Evolutionary conservation across 345 rosid genomes (phyloP).

Genomic region (Aquilaria malaccensis): DNA sequence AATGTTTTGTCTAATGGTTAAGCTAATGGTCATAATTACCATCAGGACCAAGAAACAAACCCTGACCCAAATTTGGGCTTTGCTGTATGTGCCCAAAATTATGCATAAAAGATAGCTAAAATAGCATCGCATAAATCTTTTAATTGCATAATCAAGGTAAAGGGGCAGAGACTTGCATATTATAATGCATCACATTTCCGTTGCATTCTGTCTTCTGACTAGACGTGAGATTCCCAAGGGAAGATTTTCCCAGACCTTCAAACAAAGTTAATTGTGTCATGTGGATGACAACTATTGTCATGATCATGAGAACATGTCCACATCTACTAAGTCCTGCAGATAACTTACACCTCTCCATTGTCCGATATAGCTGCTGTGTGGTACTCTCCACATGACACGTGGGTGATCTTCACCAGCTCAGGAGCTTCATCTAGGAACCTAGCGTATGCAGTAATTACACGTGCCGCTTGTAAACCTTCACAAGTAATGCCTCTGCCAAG

Average conservation of each 20-base stretch:
- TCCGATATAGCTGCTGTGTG: constrained; percentile 92
- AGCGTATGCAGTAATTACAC: constrained; percentile 65
- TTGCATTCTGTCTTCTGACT: constrained; percentile 51
- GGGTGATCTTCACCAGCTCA: constrained; percentile 79
- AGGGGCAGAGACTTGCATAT: constrained; percentile 68
- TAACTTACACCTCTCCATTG: constrained; percentile 96
- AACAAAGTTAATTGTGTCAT: constrained; percentile 40
- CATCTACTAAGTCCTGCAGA: constrained; percentile 32
- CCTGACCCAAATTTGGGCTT: no score
- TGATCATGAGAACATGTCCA: constrained; percentile 38
- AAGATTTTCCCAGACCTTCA: constrained; percentile 45
- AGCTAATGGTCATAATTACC: no score
- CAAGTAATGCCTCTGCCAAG: constrained; percentile 96
- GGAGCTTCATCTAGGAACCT: constrained; percentile 95
- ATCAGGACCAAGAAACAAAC: no score
- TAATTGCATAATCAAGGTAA: constrained; percentile 16
- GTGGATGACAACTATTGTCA: constrained; percentile 40
- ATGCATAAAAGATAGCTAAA: no score
- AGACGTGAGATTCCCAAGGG: constrained; percentile 39
- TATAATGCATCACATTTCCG: constrained; percentile 47
- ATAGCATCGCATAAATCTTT: not conserved
- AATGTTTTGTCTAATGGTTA: no score
- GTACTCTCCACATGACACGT: constrained; percentile 94
- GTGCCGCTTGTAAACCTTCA: constrained; percentile 91
- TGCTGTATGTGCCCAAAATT: no score